phyloP scores from a whole-genome alignment of 2,329 filamentous ascomycete species.

The Ceratocystis lukuohia region DNA sequence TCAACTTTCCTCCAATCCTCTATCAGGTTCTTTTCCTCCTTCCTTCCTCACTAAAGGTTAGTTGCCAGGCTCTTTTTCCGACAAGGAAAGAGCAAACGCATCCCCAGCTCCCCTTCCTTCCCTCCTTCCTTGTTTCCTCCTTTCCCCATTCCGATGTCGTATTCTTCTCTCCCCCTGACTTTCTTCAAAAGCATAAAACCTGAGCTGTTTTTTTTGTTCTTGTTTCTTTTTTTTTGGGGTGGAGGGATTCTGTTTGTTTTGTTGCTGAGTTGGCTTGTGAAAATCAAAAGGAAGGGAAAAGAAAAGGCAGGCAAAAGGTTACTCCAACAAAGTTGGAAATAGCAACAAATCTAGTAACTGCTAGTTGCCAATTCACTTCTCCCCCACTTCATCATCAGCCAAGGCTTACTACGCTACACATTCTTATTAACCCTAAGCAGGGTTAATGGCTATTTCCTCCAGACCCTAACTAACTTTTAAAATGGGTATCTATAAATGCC shows the following conservation, averaged over 20 bases:
- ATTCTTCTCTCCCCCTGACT: neutral
- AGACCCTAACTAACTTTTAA: neutral
- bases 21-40: conserved; percentile 7
- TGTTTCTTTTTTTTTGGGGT: neutral
- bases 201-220: neutral
- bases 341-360: no score
- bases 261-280: neutral
- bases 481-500: conserved; percentile 2
- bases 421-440: neutral
- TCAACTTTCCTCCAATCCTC: neutral
- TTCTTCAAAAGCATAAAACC: neutral
- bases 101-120: neutral
- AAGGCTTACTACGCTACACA: neutral
- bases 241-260: no score
- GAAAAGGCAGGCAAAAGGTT: no score
- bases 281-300: neutral
- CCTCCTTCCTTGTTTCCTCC: neutral
- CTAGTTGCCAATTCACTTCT: neutral
- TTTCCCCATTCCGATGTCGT: neutral
- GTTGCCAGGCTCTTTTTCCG: no score
- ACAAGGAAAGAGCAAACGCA: no score
- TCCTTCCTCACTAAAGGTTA: neutral
- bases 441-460: neutral
- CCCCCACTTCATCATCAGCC: neutral
- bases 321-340: no score